Base-by-base conservation (phyloP, 768 basidiomycete species). In the Thelephora ganbajun region DNA sequence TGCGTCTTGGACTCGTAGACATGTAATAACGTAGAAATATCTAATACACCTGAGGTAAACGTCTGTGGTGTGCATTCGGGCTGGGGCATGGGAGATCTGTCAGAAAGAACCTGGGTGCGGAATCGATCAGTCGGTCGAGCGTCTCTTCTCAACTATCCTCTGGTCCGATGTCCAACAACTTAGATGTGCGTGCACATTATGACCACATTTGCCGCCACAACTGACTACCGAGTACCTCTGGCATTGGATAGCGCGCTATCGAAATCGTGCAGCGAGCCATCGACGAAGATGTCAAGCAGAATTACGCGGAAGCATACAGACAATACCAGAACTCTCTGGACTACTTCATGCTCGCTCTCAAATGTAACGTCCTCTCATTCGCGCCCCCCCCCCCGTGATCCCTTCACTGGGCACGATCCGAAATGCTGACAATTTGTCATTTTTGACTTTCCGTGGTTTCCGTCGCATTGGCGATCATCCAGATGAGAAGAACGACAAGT, bases 301-400 rank as follows among this genome's bases (percentile, higher is more conserved):
- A 96, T 66, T 99, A 97, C 67, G 69, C 76, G 5, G 91, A 93
- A 57, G 93, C 93, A 16, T 94, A 89, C 76, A 93, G 87, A 68
- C 76, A 80, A 54, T 96, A 96, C 67, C 83, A 85, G 70, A 94
- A 97, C 72, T 75, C 89, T 1, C 74, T 98, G 50, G 96, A 99
- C 61, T 99, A 94, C 62, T 99, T 99, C 64, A 90, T 97, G 86
- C 85, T 97, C 54, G 92, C 93, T 7, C 71, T 90, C 61, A 93
- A 92, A 65, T 93, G 91, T 92, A 53, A 50, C 4, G 26, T 30
- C 78, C 65, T 39, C 5, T 7, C 34, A 3, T 19, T 33, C 43
- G 11, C 39, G 44, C 14, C 35, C 39, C 26, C 43, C 36, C 41
- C 22, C 6, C 19, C 18, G 16, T 2, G 48, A 18, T 23, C 7